Conservation (phyloP, 306 rosid species). For the Herpetospermum pedunculosum region DNA sequence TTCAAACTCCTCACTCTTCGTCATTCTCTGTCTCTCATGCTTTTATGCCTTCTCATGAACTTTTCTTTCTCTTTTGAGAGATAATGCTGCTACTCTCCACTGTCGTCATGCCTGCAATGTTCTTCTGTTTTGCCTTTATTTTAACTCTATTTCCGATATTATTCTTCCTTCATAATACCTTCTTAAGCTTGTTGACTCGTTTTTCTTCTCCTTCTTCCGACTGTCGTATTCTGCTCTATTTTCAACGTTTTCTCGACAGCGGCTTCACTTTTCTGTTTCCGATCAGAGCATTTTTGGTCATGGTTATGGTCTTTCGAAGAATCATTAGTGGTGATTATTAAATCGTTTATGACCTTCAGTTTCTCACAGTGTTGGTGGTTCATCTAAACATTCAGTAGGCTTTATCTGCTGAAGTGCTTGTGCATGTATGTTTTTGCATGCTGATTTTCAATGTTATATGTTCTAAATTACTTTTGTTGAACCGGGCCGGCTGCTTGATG, state of each 20-base stretch:
- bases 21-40: not conserved
- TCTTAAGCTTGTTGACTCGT: too few relatives aligned
- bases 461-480: not conserved
- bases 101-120: not conserved
- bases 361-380: not conserved
- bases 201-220: not conserved
- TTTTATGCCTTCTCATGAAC: not conserved
- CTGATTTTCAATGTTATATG: not conserved
- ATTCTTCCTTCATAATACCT: not conserved
- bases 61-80: not conserved
- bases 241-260: not conserved
- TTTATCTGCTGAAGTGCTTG: not conserved
- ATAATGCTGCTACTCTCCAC: not conserved
- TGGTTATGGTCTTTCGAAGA: too few relatives aligned
- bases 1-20: not conserved
- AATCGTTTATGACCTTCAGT: not conserved
- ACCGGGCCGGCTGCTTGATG: not conserved
- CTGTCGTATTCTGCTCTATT: not conserved
- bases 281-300: not conserved
- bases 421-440: conserved; percentile 11
- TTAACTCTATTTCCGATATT: not conserved
- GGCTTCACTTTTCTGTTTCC: not conserved
- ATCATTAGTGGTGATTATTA: not conserved
- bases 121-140: not conserved
- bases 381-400: not conserved